Evolutionary conservation across 257 asterid genomes (phyloP), one percentile per base, ranked within the genome.

Genomic region (Solanum sitiens): DNA sequence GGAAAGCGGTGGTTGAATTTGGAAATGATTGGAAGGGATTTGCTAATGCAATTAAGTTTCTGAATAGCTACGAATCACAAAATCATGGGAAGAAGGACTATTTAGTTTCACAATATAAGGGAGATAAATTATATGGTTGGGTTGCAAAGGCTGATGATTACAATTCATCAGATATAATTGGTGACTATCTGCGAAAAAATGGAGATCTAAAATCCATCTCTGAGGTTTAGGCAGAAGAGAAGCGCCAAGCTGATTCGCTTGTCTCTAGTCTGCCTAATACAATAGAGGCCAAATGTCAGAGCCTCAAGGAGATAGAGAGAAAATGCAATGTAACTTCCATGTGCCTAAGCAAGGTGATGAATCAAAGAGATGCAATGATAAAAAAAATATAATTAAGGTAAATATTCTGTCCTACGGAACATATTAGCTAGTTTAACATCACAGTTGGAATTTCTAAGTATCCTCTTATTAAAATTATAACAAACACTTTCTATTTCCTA

Each of bases 101-200:
- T 67, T 91, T 74, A 23, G 32, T 7, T n/a, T 56, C 45, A 30
- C 77, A 30, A 63, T 1, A 27, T 33, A 75, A 40, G 35, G 79
- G 56, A 33, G 32, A 86, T 45, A 86, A 76, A 20, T 67, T 86
- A 27, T 86, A 56, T 76, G 79, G 76, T n/a, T 86, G 98, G 98
- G 86, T 94, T 90, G 98, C 98, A 3, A 87, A 93, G 35, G 91
- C 85, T 63, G 96, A 91, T 85, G 98, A 96, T 50, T 95, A 90
- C 83, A 67, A 89, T 18, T 87, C 91, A 15, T 45, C 84, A 30
- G 92, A 90, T 30, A 68, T 87, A 2, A 53, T 94, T n/a, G 98
- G 98, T 2, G 93, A 91, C 44, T 87, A 87, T 89, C 93, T 95
- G 47, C 88, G 25, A 86, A 95, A 89, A 92, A 92, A 89, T 59